Evolutionary conservation across 805 yeast species (phyloP).

Genomic region (Vanderwaltozyma verrucispora): DNA sequence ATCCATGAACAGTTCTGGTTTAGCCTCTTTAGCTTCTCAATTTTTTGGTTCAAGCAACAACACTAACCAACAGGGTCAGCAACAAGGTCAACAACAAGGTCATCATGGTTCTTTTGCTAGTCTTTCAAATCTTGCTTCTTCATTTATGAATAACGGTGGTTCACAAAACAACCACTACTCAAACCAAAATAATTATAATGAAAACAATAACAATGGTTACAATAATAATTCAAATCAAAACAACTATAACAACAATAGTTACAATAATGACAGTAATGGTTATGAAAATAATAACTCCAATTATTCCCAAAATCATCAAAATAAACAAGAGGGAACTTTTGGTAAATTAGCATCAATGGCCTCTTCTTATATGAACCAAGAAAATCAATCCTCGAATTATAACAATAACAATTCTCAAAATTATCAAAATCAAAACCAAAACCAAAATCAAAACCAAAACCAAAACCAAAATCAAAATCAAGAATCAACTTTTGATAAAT

Average conservation of each 20-base stretch:
- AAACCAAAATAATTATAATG: not conserved
- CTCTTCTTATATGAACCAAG: not conserved
- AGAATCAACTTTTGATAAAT: conserved; percentile 3
- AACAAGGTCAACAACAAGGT: conserved; percentile 2
- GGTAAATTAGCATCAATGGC: conserved; percentile 3
- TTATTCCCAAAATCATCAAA: not conserved
- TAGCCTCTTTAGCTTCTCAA: conserved; percentile 20
- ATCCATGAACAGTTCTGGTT: conserved; percentile 13
- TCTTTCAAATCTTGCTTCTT: conserved; percentile 15
- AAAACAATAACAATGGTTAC: not conserved
- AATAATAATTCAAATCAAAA: not conserved
- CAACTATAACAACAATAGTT: not conserved
- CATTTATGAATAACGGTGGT: conserved; percentile 4
- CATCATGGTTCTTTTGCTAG: conserved; percentile 9
- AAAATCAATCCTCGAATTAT: conserved; percentile 3
- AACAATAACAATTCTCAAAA: not conserved
- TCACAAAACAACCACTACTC: conserved; percentile 1
- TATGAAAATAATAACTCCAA: not conserved
- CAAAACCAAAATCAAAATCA: not conserved
- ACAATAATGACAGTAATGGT: not conserved
- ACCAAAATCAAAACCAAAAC: not conserved
- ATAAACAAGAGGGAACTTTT: not conserved
- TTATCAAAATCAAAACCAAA: not conserved
- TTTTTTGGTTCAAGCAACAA: conserved; percentile 13
- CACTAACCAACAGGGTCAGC: not conserved